Evolutionary conservation across 1,284 basidiomycete species (phyloP).

Genomic region (Inonotus hispidus): DNA sequence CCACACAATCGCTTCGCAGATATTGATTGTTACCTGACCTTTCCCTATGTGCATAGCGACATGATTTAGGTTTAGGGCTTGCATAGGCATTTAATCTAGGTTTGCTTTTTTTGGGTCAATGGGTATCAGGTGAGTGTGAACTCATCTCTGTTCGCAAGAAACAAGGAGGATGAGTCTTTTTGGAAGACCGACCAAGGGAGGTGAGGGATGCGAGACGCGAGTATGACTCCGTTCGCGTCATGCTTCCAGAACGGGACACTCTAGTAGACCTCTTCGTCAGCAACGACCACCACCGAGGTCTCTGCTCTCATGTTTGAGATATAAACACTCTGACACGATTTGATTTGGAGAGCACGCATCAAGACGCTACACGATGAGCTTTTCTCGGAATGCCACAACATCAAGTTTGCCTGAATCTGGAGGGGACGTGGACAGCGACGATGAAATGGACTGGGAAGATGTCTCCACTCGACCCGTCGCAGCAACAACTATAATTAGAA

Average conservation of each 20-base stretch:
- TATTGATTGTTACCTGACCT: too few relatives aligned
- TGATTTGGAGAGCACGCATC: not conserved
- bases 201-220: too few relatives aligned
- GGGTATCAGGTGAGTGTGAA: too few relatives aligned
- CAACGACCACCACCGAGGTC: not conserved
- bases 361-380: slow-evolving; percentile 3
- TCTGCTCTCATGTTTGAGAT: not conserved
- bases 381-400: not conserved
- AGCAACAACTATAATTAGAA: slow-evolving; percentile 2
- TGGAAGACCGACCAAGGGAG: too few relatives aligned
- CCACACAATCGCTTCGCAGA: too few relatives aligned
- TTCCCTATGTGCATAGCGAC: too few relatives aligned
- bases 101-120: too few relatives aligned
- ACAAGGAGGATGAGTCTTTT: too few relatives aligned
- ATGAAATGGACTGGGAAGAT: slow-evolving; percentile 26
- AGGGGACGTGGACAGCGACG: slow-evolving; percentile 13
- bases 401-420: not conserved
- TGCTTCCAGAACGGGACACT: not conserved
- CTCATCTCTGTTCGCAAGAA: too few relatives aligned
- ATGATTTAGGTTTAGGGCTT: too few relatives aligned
- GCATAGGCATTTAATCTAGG: too few relatives aligned
- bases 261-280: not conserved
- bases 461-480: slow-evolving; percentile 29
- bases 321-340: not conserved
- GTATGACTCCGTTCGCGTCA: slow-evolving; percentile 2